Conservation (phyloP, 495 filamentous ascomycete species). For the Aspergillus nidulans region DNA sequence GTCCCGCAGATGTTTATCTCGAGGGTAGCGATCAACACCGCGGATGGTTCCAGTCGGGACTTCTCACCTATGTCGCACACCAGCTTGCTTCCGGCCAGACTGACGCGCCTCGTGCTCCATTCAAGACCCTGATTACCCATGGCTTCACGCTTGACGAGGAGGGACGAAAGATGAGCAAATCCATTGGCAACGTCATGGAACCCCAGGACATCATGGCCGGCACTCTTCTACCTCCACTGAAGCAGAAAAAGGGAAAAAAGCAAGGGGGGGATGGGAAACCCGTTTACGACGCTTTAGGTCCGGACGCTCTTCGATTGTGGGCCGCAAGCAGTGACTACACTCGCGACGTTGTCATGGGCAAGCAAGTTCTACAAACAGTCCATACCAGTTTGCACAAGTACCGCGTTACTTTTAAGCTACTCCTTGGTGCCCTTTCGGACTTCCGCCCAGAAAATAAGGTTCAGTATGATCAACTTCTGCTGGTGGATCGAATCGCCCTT, state of each 20-base stretch:
- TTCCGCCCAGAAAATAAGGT: slow-evolving; percentile 40
- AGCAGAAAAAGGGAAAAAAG: slow-evolving; percentile 48
- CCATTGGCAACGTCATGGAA: slow-evolving; percentile 81
- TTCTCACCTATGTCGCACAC: slow-evolving; percentile 76
- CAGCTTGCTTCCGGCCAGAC: slow-evolving; percentile 43
- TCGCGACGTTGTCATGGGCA: slow-evolving; percentile 73
- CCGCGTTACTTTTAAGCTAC: slow-evolving; percentile 79
- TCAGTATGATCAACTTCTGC: slow-evolving; percentile 40
- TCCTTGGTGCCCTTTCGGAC: slow-evolving; percentile 72
- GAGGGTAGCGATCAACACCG: slow-evolving; percentile 95
- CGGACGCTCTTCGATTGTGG: slow-evolving; percentile 90
- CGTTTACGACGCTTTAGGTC: slow-evolving; percentile 58
- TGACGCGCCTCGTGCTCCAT: slow-evolving; percentile 54
- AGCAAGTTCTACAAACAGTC: slow-evolving; percentile 66
- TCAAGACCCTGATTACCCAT: slow-evolving; percentile 83
- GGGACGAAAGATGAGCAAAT: slow-evolving; percentile 98
- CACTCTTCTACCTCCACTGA: slow-evolving; percentile 57
- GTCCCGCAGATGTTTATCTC: slow-evolving; percentile 79
- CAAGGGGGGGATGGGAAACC: slow-evolving; percentile 43
- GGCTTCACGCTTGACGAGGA: slow-evolving; percentile 87
- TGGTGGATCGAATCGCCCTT: slow-evolving; percentile 71
- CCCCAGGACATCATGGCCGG: slow-evolving; percentile 83
- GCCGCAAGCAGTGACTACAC: slow-evolving; percentile 89
- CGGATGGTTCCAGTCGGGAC: slow-evolving; percentile 98
- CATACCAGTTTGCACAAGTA: slow-evolving; percentile 77